Evolutionary conservation across 192 early-diverging fungal species (phyloP).

Genomic region (Podila epicladia): DNA sequence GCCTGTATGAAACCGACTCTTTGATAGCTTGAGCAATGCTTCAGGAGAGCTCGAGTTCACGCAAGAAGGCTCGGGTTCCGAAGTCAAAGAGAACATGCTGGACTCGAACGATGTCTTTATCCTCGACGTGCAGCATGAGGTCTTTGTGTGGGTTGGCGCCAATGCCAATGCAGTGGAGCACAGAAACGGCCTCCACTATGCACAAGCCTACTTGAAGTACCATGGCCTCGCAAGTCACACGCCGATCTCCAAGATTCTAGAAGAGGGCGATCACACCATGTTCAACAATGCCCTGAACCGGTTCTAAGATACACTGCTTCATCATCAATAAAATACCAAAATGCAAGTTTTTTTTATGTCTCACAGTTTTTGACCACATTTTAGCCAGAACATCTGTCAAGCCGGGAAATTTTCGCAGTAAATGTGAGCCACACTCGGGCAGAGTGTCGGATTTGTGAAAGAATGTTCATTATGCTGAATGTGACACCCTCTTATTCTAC

Average conservation of each 20-base stretch:
- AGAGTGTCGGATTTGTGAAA: no score
- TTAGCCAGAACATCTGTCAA: not conserved
- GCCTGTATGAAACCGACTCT: no score
- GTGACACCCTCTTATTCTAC: not conserved
- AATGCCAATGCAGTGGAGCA: constrained; percentile 63
- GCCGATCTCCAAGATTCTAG: constrained; percentile 70
- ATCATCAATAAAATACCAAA: not conserved
- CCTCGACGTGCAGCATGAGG: constrained; percentile 66
- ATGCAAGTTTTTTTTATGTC: no score
- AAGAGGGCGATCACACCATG: constrained; percentile 74
- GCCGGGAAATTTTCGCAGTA: not conserved
- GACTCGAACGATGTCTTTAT: constrained; percentile 75
- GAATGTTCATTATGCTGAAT: not conserved
- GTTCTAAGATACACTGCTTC: constrained; percentile 7
- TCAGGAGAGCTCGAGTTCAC: constrained; percentile 60
- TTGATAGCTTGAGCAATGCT: constrained; percentile 43
- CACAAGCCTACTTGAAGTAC: constrained; percentile 70
- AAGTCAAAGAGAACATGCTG: constrained; percentile 55
- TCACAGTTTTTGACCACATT: no score
- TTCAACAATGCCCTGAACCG: constrained; percentile 54
- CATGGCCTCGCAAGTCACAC: constrained; percentile 58
- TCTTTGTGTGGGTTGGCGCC: constrained; percentile 71
- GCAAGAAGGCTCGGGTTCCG: constrained; percentile 59
- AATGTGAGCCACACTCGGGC: no score
- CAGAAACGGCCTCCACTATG: constrained; percentile 64